phyloP scores from a whole-genome alignment of 805 yeast species.

The Millerozyma miso region DNA sequence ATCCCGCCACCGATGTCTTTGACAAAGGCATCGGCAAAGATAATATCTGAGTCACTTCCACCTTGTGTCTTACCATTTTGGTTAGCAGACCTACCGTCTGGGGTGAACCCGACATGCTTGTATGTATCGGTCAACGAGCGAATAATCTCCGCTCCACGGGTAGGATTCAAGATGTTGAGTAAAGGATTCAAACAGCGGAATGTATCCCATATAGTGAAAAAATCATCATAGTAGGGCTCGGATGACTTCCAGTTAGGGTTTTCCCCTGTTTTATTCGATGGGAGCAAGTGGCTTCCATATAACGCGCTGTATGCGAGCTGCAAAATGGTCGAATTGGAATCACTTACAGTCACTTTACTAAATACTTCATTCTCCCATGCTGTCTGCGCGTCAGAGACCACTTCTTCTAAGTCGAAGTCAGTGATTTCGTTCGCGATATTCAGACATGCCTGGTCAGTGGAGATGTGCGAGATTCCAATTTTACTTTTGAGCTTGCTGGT shows the following conservation, averaged over 20 bases:
- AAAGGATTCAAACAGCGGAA: conserved; percentile 32
- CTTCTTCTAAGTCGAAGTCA: conserved; percentile 11
- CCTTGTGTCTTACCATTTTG: conserved; percentile 37
- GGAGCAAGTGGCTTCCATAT: conserved; percentile 27
- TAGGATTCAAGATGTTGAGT: conserved; percentile 23
- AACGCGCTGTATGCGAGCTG: conserved; percentile 18
- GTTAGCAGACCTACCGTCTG: conserved; percentile 33
- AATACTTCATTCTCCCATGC: conserved; percentile 22
- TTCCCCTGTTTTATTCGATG: conserved; percentile 30
- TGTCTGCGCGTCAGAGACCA: conserved; percentile 12
- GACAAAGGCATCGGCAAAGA: conserved; percentile 31
- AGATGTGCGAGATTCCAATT: conserved; percentile 28
- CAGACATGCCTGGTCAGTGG: conserved; percentile 23
- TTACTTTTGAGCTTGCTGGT: conserved; percentile 8
- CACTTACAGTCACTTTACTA: conserved; percentile 15
- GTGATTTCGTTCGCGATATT: conserved; percentile 17
- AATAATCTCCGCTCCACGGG: conserved; percentile 22
- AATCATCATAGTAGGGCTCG: conserved; percentile 31
- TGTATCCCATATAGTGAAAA: conserved; percentile 37
- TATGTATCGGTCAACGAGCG: conserved; percentile 24
- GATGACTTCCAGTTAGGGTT: conserved; percentile 20
- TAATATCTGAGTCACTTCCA: conserved; percentile 33
- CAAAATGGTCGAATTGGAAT: conserved; percentile 9
- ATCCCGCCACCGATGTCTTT: conserved; percentile 20
- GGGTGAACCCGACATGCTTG: conserved; percentile 30